Percentiles rank a stretch among this genome's conserved stretches.
Conservation (phyloP, 1,139 yeast species). For the Kodamaea suecica region DNA sequence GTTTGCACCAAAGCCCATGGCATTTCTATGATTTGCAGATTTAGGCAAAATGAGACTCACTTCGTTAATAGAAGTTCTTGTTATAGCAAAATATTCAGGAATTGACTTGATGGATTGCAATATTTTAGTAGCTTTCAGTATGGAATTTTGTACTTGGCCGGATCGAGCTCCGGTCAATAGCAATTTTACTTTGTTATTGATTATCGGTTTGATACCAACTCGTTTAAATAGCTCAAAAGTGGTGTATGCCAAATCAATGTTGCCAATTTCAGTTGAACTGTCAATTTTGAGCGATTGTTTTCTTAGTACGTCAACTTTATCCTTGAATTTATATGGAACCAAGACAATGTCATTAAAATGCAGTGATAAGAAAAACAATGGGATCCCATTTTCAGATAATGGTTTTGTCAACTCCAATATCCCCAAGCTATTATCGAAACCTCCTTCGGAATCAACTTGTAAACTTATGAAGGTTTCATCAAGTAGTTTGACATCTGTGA, state of each 20-base stretch:
- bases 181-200: conserved; percentile 40
- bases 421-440: conserved; percentile 49
- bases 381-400: conserved; percentile 52
- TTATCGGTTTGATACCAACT: conserved; percentile 43
- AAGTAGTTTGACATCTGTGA: conserved; percentile 40
- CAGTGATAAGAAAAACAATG: conserved; percentile 62
- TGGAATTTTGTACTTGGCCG: conserved; percentile 41
- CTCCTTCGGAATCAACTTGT: conserved; percentile 63
- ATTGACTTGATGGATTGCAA: conserved; percentile 26
- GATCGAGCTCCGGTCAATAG: conserved; percentile 63
- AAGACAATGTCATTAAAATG: conserved; percentile 69
- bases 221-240: conserved; percentile 44
- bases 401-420: conserved; percentile 62
- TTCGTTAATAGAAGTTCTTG: conserved; percentile 52
- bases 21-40: conserved; percentile 31
- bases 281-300: too few relatives aligned
- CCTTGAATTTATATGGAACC: conserved; percentile 47
- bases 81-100: conserved; percentile 57
- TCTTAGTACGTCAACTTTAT: conserved; percentile 31
- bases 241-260: conserved; percentile 20
- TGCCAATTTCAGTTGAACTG: conserved; percentile 15
- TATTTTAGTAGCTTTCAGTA: conserved; percentile 34
- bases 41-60: conserved; percentile 55
- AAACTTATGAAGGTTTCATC: conserved; percentile 49
- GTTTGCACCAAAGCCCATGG: conserved; percentile 42